Percentiles rank a stretch among this genome's conserved stretches.
These are phyloP conservation scores for Grifola frondosa DNA, from an alignment of 1,284 basidiomycete species.

Conservation along the genomic window DNA sequence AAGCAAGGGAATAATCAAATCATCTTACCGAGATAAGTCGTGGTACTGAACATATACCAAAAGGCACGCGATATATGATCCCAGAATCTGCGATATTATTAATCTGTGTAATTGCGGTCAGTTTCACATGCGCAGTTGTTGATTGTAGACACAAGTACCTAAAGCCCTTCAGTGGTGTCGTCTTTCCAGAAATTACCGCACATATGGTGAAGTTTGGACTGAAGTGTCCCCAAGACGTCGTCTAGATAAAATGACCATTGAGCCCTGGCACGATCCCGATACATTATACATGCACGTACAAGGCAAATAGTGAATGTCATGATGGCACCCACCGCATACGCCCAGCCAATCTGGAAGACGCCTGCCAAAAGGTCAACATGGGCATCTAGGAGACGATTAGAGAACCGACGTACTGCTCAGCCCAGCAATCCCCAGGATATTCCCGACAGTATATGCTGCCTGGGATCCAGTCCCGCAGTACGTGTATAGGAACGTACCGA, in stretches of 20 bases:
- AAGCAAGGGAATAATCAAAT: no score
- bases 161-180: conserved; percentile 53
- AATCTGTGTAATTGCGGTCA: conserved; percentile 43
- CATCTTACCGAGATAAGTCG: conserved; percentile 42
- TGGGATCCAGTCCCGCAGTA: conserved; percentile 63
- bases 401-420: conserved; percentile 49
- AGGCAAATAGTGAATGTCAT: conserved; percentile 46
- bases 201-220: conserved; percentile 61
- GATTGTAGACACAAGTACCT: conserved; percentile 39
- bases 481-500: conserved; percentile 50
- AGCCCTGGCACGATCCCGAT: no score
- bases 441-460: conserved; percentile 53
- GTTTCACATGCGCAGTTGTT: background rate
- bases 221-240: conserved; percentile 66
- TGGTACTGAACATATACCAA: conserved; percentile 64
- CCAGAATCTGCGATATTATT: conserved; percentile 61
- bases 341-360: conserved; percentile 59
- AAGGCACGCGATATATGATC: conserved; percentile 59
- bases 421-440: conserved; percentile 39
- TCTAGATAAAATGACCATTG: no score
- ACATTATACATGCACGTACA: no score
- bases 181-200: conserved; percentile 51
- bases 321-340: conserved; percentile 62
- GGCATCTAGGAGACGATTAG: background rate
- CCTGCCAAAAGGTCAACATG: conserved; percentile 47